Evolutionary conservation across 441 rosid species (phyloP).

Genomic region (Daphne laureola): DNA sequence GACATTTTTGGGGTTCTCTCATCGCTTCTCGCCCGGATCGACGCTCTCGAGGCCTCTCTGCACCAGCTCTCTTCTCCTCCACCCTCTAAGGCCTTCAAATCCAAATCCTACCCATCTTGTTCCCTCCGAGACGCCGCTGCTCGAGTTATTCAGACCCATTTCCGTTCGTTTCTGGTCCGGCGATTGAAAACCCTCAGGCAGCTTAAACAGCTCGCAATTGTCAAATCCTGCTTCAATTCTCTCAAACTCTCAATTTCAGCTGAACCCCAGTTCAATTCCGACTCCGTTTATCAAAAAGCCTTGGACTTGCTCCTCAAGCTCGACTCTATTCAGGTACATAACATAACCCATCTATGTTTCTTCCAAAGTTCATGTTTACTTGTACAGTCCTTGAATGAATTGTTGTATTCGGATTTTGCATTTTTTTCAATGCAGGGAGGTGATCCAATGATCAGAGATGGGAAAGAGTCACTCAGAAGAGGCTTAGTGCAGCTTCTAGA

Average conservation of each 20-base stretch:
- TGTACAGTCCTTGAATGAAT: neutral
- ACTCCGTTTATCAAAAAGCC: conserved; percentile 43
- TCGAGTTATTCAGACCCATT: conserved; percentile 72
- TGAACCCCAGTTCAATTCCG: conserved; percentile 34
- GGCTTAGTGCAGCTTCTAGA: conserved; percentile 60
- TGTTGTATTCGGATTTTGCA: conserved; percentile 10
- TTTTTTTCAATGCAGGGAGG: conserved; percentile 33
- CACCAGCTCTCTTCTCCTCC: conserved; percentile 27
- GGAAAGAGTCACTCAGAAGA: conserved; percentile 63
- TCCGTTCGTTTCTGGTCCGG: conserved; percentile 64
- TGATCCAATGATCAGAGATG: conserved; percentile 72
- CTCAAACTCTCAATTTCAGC: conserved; percentile 57
- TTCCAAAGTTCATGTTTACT: neutral
- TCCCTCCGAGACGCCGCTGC: conserved; percentile 73
- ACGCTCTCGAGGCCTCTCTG: conserved; percentile 63
- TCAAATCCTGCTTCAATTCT: conserved; percentile 54
- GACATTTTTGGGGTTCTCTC: conserved; percentile 28
- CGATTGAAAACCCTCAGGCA: conserved; percentile 75
- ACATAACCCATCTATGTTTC: conserved; percentile 7
- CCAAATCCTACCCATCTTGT: conserved; percentile 13
- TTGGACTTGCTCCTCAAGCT: conserved; percentile 58
- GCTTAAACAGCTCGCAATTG: conserved; percentile 65
- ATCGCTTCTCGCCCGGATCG: conserved; percentile 60
- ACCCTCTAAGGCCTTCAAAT: conserved; percentile 8
- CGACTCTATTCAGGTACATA: conserved; percentile 66